Base-by-base conservation (phyloP, 257 asterid species). In the Striga asiatica region DNA sequence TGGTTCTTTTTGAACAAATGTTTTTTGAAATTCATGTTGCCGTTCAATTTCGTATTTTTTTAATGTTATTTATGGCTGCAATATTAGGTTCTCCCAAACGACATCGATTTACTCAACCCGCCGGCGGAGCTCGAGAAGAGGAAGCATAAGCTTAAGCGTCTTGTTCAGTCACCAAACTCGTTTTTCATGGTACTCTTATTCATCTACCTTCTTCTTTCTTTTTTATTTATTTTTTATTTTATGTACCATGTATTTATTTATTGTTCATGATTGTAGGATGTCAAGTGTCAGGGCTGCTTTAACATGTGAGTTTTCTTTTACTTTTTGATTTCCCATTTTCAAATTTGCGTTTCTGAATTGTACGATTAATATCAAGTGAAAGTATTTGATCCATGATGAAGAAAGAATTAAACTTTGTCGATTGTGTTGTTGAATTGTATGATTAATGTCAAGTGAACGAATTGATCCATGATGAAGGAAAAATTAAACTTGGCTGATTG, bases 141-240 rank as follows among this genome's bases (percentile, higher is more conserved):
- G 73, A 83, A 83, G 81, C 88, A 83, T 71, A 83, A 83, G 76
- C 85, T 80, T 49, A 83, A 80, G 81, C 83, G 80, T n/a, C 72
- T 79, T 8, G 83, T 79, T 5, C 77, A 76, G 4, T 79, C 83
- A 4, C 79, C 81, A 1, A 71, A 76, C 46, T 79, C 83, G 1
- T 80, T 76, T 59, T 76, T 71, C 68, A 76, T 80, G 83, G 83
- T 76, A 41, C 12, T 2, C 18, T 8, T 35, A 1, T 24, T 56
- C 38, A 2, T 5, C 18, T 2, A 1, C 18, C 16, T 27, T 2
- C 4, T 39, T 24, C 17, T 13, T 13, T 49, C 1, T 32, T 11
- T 0, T 2, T 46, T 16, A 10, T n/a, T 4, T 20, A 0, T 14
- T 2, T 13, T 17, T 5, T 3, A 3, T 28, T 39, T 2, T 22